Conservation (phyloP, 2,329 filamentous ascomycete species). For the Hymenoscyphus fructigenus region DNA sequence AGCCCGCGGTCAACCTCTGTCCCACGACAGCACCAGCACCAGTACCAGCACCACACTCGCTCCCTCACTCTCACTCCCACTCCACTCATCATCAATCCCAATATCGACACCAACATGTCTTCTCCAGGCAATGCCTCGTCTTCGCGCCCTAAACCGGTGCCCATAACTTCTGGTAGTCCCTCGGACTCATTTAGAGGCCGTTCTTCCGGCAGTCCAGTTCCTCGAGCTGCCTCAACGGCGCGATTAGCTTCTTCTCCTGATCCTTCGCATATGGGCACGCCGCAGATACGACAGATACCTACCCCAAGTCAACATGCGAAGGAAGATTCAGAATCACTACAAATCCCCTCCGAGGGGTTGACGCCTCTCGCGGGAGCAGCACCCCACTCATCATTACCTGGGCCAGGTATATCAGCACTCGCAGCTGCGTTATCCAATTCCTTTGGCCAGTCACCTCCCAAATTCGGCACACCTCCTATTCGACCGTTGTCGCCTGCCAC, state of each 20-base stretch:
- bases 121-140: conserved; percentile 36
- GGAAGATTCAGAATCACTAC: conserved; percentile 22
- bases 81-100: neutral
- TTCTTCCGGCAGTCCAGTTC: conserved; percentile 46
- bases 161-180: conserved; percentile 46
- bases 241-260: conserved; percentile 57
- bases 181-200: conserved; percentile 43
- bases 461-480: conserved; percentile 64
- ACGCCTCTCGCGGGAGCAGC: conserved; percentile 65
- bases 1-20: conserved; percentile 11
- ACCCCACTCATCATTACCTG: conserved; percentile 59
- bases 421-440: conserved; percentile 82
- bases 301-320: conserved; percentile 43
- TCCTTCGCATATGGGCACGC: conserved; percentile 46
- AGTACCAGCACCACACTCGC: neutral
- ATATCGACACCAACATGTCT: conserved; percentile 31
- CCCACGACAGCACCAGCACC: conserved; percentile 7
- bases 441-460: conserved; percentile 66
- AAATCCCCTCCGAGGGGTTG: conserved; percentile 42
- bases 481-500: conserved; percentile 58
- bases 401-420: conserved; percentile 82
- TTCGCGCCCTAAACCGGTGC: conserved; percentile 39
- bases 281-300: conserved; percentile 50
- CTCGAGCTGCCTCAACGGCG: conserved; percentile 59
- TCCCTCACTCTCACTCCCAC: neutral